Base-by-base conservation (phyloP, 2,329 filamentous ascomycete species). In the Pseudogymnoascus sp. region DNA sequence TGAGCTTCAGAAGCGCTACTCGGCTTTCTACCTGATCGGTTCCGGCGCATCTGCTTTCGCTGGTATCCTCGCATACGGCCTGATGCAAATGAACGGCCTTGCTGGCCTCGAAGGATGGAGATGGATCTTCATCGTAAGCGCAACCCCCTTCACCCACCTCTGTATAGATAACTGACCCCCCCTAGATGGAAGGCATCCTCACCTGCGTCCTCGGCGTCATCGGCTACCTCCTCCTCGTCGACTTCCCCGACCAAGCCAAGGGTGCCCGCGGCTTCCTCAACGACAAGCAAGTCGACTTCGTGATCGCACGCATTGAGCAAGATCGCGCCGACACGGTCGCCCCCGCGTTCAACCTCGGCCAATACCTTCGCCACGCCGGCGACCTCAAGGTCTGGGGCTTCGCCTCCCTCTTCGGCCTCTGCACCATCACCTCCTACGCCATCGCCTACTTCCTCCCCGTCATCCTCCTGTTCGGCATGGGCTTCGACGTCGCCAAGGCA, bases 401-500 rank as follows among this genome's bases (percentile, higher is more conserved):
- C 68, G 83, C 79, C 65, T 67, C 86, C 68, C 78, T 86, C 69
- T 82, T 82, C 71, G 85, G 86, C 77, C 84, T 83, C 74, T 82
- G 83, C 3, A 91, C 89, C 0, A 88, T 87, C n/a, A 82, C 89
- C 56, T 82, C 82, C 1, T 93, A 93, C 72, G 85, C 89, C 0
- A 81, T 93, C 7, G 87, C 88, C 2, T 93, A 88, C 74, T 92
- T 92, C 71, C 75, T 92, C 5, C 89, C 90, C 11, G 84, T 92
- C 70, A 89, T 93, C 69, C 83, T 95, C 10, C 13, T 42, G 17
- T 72, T 75, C 29, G 80, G 79, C 17, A 79, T 85, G 77, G 79
- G 79, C 13, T 85, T 83, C 73, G 74, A 72, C 35, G 73, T 80
- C 17, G 80, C 73, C 4, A 76, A 74, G 44, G 72, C 81, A 0